Conservation (phyloP, 495 filamentous ascomycete genomes). For the Tuber magnatum region DNA sequence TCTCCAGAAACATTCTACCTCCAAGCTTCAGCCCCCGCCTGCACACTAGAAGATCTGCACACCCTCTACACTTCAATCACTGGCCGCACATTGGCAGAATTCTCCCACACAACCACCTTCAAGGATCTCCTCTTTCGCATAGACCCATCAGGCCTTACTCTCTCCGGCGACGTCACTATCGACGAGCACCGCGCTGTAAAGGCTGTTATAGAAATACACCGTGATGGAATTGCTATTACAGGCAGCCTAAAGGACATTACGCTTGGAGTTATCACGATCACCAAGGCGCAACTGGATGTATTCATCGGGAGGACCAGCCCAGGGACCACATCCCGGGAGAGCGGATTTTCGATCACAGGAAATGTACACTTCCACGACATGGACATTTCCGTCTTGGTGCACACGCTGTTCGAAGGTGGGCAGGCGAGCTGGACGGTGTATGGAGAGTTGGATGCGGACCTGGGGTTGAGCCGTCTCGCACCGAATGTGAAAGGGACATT, state of each 20-base stretch:
- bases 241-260: conserved; percentile 20
- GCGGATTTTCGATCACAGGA: conserved; percentile 28
- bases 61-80: conserved; percentile 24
- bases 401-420: conserved; percentile 17
- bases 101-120: conserved; percentile 24
- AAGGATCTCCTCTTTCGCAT: conserved; percentile 16
- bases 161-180: conserved; percentile 19
- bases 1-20: conserved; percentile 17
- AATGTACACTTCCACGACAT: conserved; percentile 17
- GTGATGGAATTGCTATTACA: conserved; percentile 24
- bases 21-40: conserved; percentile 14
- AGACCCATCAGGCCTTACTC: conserved; percentile 11
- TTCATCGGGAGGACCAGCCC: conserved; percentile 21
- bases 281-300: conserved; percentile 19
- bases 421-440: conserved; percentile 24
- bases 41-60: conserved; percentile 21
- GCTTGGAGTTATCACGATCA: conserved; percentile 16
- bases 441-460: conserved; percentile 21
- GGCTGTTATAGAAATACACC: conserved; percentile 20
- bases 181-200: conserved; percentile 18
- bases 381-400: conserved; percentile 20
- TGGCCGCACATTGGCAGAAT: conserved; percentile 15
- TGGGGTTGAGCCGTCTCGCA: conserved; percentile 7
- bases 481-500: conserved; percentile 27
- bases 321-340: conserved; percentile 19